Conservation (phyloP, 1,284 basidiomycete species). For the Cystobasidiaceae sp. region DNA sequence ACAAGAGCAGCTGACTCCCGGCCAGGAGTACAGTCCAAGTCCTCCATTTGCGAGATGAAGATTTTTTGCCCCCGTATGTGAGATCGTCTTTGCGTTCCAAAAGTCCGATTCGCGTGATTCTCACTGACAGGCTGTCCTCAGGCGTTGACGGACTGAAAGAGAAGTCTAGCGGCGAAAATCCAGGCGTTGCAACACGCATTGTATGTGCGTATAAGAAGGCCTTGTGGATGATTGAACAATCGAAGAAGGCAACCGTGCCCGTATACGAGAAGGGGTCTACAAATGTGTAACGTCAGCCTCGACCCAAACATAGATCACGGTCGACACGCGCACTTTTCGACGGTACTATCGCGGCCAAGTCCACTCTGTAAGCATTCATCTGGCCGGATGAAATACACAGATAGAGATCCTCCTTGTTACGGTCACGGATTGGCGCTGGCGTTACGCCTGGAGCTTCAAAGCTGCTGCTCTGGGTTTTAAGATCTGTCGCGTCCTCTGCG, state of each 20-base stretch:
- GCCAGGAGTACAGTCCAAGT: conserved; percentile 80
- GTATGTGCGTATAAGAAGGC: conserved; percentile 65
- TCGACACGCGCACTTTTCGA: conserved; percentile 31
- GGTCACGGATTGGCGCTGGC: background rate
- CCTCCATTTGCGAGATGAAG: conserved; percentile 77
- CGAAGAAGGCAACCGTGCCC: conserved; percentile 64
- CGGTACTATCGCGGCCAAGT: too few relatives aligned
- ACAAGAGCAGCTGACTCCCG: conserved; percentile 83
- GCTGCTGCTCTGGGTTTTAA: too few relatives aligned
- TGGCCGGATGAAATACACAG: too few relatives aligned
- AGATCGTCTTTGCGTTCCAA: conserved; percentile 80
- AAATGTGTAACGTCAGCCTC: conserved; percentile 36
- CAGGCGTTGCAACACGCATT: conserved; percentile 57
- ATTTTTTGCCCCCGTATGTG: conserved; percentile 68
- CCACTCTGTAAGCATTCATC: too few relatives aligned
- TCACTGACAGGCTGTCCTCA: too few relatives aligned
- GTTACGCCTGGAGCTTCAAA: too few relatives aligned
- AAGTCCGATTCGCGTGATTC: conserved; percentile 74
- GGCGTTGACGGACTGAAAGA: too few relatives aligned
- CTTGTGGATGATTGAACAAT: conserved; percentile 54
- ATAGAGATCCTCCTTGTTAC: too few relatives aligned
- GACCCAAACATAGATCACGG: background rate
- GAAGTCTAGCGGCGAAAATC: too few relatives aligned
- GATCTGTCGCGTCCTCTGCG: conserved; percentile 70
- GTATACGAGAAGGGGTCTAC: conserved; percentile 68